Percentiles rank a stretch among this genome's conserved stretches.
Conservation (phyloP, 2,329 filamentous ascomycete species). For the Cadophora gregata region DNA sequence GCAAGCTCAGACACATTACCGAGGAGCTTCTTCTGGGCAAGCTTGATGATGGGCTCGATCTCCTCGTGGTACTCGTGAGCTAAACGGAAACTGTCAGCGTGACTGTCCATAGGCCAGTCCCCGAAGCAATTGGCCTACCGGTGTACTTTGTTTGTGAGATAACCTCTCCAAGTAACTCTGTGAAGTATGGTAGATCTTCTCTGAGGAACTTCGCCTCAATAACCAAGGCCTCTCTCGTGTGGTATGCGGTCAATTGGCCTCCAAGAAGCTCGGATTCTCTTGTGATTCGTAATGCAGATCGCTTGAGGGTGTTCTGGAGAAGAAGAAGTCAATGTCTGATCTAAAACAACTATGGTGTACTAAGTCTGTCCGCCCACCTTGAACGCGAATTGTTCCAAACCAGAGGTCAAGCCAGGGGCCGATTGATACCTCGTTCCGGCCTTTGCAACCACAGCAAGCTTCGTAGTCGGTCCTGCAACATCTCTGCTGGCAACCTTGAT, state of each 20-base stretch:
- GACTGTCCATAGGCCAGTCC: too few relatives aligned
- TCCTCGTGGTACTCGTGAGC: conserved; percentile 92
- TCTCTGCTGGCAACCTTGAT: conserved; percentile 94
- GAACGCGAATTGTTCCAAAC: conserved; percentile 95
- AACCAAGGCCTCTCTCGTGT: conserved; percentile 92
- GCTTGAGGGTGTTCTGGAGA: conserved; percentile 78
- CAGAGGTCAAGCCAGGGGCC: conserved; percentile 86
- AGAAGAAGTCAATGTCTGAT: conserved; percentile 26
- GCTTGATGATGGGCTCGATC: conserved; percentile 75
- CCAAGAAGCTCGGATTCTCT: conserved; percentile 96
- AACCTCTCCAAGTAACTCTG: conserved; percentile 93
- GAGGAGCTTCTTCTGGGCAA: conserved; percentile 77
- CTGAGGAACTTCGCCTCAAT: conserved; percentile 94
- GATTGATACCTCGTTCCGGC: conserved; percentile 93
- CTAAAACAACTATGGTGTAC: not conserved
- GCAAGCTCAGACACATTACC: conserved; percentile 70
- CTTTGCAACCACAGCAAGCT: conserved; percentile 89
- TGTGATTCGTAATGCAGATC: conserved; percentile 89
- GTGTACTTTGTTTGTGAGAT: conserved; percentile 86
- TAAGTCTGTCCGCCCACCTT: conserved; percentile 66
- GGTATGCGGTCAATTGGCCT: conserved; percentile 84
- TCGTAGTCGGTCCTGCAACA: conserved; percentile 84
- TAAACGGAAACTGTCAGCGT: conserved; percentile 49
- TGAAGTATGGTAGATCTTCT: conserved; percentile 95
- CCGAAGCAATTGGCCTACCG: conserved; percentile 55